Base-by-base conservation (phyloP, 345 rosid genomes). In the Hibiscus trionum region DNA sequence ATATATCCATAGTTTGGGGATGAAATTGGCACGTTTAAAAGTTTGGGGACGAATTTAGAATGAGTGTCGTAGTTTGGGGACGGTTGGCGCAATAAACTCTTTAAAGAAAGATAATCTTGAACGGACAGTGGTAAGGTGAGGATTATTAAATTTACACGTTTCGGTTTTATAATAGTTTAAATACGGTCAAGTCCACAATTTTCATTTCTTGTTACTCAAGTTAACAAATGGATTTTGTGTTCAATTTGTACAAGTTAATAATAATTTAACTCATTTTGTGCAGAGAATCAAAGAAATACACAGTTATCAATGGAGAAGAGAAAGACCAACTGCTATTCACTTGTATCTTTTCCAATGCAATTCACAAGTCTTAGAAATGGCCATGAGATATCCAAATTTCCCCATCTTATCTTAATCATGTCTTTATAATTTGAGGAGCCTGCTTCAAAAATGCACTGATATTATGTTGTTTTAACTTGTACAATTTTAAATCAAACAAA, bases 381-480 rank as follows among this genome's bases (percentile, higher is more conserved):
- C 31, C 31, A 31, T 31, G 33, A 31, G 4, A 31, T 31, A 31
- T 31, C 33, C 33, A 31, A 31, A 31, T 2, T 35, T 5, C 39
- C 7, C 6, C 39, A 35, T 35, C 7, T 35, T 35, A 35, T 39
- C 53, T 49, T 46, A 46, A 46, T 4, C 50, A 46, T n/a, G 24
- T 17, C 27, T 66, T 46, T 14, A 46, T 47, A 66, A 46, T 26
- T 78, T 70, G 73, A 49, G 71, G 17, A 56, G 58, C 72, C 14
- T 49, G n/a, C 17, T 19, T 15, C 0, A 70, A 57, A 57, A 55
- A 55, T 55, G 59, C 59, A 55, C 59, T 55, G 59, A 19, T 39
- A 39, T 39, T 7, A 39, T 7, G 44, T 55, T 55, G 26, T 55
- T 11, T 55, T 7, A 8, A 9, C 59, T 55, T 55, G 1, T 7